Evolutionary conservation across 805 yeast genomes (phyloP).

Genomic region (Nakazawaea wyomingensis): DNA sequence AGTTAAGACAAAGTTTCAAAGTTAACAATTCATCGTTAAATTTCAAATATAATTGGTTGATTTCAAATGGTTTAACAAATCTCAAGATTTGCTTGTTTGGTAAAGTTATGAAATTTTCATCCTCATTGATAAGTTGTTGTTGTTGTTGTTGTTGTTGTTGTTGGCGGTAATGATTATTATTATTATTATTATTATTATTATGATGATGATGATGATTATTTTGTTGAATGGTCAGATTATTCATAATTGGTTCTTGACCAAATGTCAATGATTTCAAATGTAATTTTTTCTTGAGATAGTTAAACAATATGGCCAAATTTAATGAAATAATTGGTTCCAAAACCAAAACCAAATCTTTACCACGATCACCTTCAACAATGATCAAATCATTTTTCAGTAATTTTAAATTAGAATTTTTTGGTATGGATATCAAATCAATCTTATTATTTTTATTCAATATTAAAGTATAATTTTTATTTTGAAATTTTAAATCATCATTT

Average conservation of each 20-base stretch:
- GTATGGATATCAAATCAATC: slow-evolving; percentile 64
- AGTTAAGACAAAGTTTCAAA: slow-evolving; percentile 54
- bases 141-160: slow-evolving; percentile 14
- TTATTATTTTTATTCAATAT: slow-evolving; percentile 35
- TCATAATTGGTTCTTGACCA: slow-evolving; percentile 23
- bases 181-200: neutral
- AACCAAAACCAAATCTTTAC: slow-evolving; percentile 72
- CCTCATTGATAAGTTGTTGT: slow-evolving; percentile 38
- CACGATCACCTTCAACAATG: slow-evolving; percentile 80
- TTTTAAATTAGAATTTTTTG: slow-evolving; percentile 55
- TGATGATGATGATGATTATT: slow-evolving; percentile 15
- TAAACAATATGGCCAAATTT: slow-evolving; percentile 64
- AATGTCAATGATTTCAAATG: slow-evolving; percentile 49
- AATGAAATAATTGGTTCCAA: slow-evolving; percentile 59
- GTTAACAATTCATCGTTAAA: slow-evolving; percentile 71
- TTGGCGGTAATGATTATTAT: neutral
- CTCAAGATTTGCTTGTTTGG: slow-evolving; percentile 76
- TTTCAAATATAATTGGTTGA: slow-evolving; percentile 54
- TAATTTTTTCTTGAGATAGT: slow-evolving; percentile 68
- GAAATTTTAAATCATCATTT: slow-evolving; percentile 38
- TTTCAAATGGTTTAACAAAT: slow-evolving; percentile 71
- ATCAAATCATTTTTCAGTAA: slow-evolving; percentile 61
- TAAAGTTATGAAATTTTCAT: slow-evolving; percentile 58
- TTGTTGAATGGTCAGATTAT: slow-evolving; percentile 20
- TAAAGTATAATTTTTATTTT: slow-evolving; percentile 31